phyloP scores from a whole-genome alignment of 345 rosid genomes.

The Linum tenue region DNA sequence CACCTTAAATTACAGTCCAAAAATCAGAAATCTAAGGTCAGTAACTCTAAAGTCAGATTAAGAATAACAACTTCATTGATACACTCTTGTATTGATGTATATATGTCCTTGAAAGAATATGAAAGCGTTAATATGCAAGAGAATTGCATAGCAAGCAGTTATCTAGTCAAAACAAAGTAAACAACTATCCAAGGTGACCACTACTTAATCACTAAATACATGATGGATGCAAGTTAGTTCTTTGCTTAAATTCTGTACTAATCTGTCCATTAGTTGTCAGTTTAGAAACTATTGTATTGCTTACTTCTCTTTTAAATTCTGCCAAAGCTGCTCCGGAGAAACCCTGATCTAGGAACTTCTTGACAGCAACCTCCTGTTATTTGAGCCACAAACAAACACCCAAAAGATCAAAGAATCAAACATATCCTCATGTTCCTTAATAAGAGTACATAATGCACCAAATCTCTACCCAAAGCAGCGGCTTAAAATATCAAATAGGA shows the following conservation, averaged over 20 bases:
- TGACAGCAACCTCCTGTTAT: slow-evolving; percentile 94
- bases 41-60: slow-evolving; percentile 3
- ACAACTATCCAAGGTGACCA: too few species aligned
- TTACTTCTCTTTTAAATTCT: slow-evolving; percentile 98
- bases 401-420: slow-evolving; percentile 10
- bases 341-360: slow-evolving; percentile 98
- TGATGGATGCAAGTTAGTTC: too few species aligned
- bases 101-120: too few species aligned
- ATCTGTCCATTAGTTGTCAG: neutral
- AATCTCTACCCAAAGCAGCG: slow-evolving; percentile 5
- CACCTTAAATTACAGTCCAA: slow-evolving; percentile 41
- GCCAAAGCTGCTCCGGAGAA: slow-evolving; percentile 95
- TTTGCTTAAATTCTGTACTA: too few species aligned
- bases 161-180: too few species aligned
- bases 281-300: slow-evolving; percentile 19
- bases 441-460: neutral
- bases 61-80: slow-evolving; percentile 5
- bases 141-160: too few species aligned
- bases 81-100: neutral
- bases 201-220: too few species aligned
- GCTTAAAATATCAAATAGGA: neutral
- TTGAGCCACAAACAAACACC: slow-evolving; percentile 24
- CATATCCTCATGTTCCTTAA: neutral
- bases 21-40: slow-evolving; percentile 3
- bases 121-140: too few species aligned